These are phyloP conservation scores for Starmerella khaoyaiensis DNA, from an alignment of 805 yeast genomes.

Conservation along the genomic window DNA sequence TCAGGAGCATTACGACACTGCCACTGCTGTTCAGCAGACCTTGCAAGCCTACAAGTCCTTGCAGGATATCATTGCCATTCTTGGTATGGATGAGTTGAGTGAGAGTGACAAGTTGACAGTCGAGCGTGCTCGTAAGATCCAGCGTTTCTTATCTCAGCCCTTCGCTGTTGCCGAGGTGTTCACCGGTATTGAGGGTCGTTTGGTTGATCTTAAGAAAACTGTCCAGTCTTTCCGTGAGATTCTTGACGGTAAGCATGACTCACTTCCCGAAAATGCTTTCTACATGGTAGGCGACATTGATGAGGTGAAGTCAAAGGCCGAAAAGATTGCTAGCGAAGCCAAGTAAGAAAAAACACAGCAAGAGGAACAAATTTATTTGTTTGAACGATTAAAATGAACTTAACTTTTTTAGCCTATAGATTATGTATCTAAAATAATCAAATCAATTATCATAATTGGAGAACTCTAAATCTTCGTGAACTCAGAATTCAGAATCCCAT, in stretches of 20 bases:
- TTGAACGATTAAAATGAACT: neutral
- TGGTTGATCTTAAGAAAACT: conserved; percentile 94
- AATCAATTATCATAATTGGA: no score
- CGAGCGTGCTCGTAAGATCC: conserved; percentile 99
- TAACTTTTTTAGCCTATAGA: no score
- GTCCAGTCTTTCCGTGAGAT: conserved; percentile 90
- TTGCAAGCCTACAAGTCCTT: conserved; percentile 98
- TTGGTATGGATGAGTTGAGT: conserved; percentile 99
- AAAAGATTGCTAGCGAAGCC: conserved; percentile 84
- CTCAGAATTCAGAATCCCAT: no score
- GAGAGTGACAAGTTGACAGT: conserved; percentile 97
- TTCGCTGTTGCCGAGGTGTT: conserved; percentile 99
- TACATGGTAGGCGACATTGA: conserved; percentile 99
- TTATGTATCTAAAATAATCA: no score
- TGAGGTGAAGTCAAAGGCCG: conserved; percentile 97
- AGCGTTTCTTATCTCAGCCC: conserved; percentile 99
- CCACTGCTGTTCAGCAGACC: conserved; percentile 92
- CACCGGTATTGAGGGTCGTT: conserved; percentile 98
- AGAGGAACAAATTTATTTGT: conserved; percentile 1
- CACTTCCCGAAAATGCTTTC: conserved; percentile 98
- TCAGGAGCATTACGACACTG: conserved; percentile 95
- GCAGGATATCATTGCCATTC: conserved; percentile 99
- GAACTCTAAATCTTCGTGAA: no score
- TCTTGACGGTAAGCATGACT: conserved; percentile 96
- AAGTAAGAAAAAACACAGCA: conserved; percentile 6